Conservation (phyloP, 2,329 filamentous ascomycete species). For the Beauveria sp. region DNA sequence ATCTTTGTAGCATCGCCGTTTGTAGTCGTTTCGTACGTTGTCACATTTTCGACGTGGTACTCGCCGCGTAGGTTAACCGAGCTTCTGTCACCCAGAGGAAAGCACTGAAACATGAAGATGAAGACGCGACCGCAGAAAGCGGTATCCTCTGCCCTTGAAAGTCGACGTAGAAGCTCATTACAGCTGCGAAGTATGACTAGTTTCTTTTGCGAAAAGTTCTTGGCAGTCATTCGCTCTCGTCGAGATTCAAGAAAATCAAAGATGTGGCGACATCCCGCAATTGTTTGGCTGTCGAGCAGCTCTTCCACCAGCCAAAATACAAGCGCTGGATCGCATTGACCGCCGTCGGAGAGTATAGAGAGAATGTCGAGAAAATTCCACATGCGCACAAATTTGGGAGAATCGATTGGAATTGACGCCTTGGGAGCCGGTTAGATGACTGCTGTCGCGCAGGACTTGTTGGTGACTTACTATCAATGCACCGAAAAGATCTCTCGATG, state of each 20-base stretch:
- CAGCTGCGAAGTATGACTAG: constrained; percentile 87
- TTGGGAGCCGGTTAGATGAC: constrained; percentile 34
- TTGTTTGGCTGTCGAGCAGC: constrained; percentile 90
- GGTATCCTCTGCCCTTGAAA: constrained; percentile 94
- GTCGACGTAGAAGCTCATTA: constrained; percentile 85
- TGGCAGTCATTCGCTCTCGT: constrained; percentile 76
- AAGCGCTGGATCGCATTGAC: constrained; percentile 68
- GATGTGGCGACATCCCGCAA: constrained; percentile 79
- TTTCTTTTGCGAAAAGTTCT: constrained; percentile 74
- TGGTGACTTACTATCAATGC: constrained; percentile 58
- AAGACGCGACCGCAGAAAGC: constrained; percentile 97
- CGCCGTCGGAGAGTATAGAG: constrained; percentile 78
- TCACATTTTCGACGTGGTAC: constrained; percentile 93
- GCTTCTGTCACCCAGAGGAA: constrained; percentile 91
- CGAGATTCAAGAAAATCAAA: constrained; percentile 95
- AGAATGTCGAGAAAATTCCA: constrained; percentile 94
- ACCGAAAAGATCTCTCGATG: constrained; percentile 74
- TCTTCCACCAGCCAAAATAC: constrained; percentile 89
- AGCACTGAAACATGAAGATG: constrained; percentile 97
- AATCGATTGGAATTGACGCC: constrained; percentile 68
- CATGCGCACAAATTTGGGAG: constrained; percentile 70
- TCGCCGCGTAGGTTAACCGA: constrained; percentile 94
- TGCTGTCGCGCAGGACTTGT: constrained; percentile 14
- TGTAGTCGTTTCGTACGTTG: constrained; percentile 57
- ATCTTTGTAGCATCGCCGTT: constrained; percentile 36